A percentile compares a stretch with the other conserved stretches of the same genome.
These are phyloP conservation scores for Fusarium sp. DNA, from an alignment of 2,329 filamentous ascomycete species.

Conservation along the genomic window DNA sequence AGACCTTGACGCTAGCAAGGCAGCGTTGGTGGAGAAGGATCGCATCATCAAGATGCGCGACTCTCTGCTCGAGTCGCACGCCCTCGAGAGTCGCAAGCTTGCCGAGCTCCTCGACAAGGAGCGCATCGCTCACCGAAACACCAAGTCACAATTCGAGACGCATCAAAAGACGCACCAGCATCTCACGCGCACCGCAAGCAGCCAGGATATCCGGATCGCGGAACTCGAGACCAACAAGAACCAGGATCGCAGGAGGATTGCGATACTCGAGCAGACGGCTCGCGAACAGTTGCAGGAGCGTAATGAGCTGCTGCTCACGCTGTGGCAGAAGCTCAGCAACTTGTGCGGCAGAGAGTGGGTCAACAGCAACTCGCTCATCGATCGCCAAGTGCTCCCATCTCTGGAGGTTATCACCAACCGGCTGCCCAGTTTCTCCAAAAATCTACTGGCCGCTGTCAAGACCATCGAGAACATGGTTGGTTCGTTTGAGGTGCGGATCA, in stretches of 20 bases:
- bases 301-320: constrained; percentile 84
- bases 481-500: constrained; percentile 81
- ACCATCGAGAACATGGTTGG: constrained; percentile 83
- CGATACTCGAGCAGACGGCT: constrained; percentile 78
- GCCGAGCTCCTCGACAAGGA: constrained; percentile 92
- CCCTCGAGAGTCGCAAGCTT: constrained; percentile 84
- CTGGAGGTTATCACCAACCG: constrained; percentile 87
- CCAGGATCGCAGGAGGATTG: constrained; percentile 80
- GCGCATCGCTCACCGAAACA: constrained; percentile 81
- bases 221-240: constrained; percentile 85
- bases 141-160: constrained; percentile 87
- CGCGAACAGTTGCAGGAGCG: constrained; percentile 89
- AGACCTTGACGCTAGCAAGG: constrained; percentile 81
- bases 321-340: constrained; percentile 88
- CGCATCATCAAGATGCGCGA: constrained; percentile 90
- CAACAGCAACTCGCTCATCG: constrained; percentile 87
- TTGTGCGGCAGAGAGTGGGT: constrained; percentile 94
- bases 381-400: constrained; percentile 82
- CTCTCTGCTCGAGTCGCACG: constrained; percentile 84
- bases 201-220: constrained; percentile 82
- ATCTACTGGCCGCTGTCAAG: constrained; percentile 86
- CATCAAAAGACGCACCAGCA: constrained; percentile 88
- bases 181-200: constrained; percentile 83
- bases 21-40: constrained; percentile 87
- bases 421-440: constrained; percentile 88